Percentiles rank a stretch among this genome's conserved stretches.
phyloP scores from a whole-genome alignment of 176 grass and related monocot species.

The Hordeum vulgare region DNA sequence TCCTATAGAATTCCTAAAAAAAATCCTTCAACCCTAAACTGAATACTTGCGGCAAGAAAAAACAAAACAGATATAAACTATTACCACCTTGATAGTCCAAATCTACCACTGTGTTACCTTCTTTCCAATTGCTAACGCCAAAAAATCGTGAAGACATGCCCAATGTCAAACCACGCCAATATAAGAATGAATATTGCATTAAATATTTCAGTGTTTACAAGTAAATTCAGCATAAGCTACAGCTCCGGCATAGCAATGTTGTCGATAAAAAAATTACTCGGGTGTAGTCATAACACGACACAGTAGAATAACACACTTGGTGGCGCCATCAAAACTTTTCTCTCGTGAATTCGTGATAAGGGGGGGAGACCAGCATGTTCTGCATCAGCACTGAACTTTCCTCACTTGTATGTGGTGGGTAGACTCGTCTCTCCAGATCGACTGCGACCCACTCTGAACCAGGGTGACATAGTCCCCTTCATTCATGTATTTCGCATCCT shows the following conservation, averaged over 20 bases:
- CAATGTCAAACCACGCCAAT: not conserved
- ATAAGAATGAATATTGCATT: constrained; percentile 24
- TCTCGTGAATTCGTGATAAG: not conserved
- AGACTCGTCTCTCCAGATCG: constrained; percentile 86
- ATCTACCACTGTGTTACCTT: not conserved
- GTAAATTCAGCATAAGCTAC: constrained; percentile 20
- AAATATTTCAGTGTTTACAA: constrained; percentile 8
- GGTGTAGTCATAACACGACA: not conserved
- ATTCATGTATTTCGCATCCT: constrained; percentile 56
- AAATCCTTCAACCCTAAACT: not conserved
- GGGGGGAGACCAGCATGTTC: not conserved
- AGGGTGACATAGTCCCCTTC: constrained; percentile 84
- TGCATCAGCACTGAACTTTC: constrained; percentile 45
- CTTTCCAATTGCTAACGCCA: not conserved
- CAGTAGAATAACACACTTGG: constrained; percentile 24
- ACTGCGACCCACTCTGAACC: constrained; percentile 82
- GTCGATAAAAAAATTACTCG: constrained; percentile 7
- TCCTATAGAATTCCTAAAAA: too few relatives aligned
- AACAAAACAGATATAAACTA: not conserved
- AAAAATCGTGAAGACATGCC: not conserved
- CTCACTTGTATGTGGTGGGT: constrained; percentile 97
- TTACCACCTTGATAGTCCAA: not conserved
- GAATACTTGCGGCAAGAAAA: not conserved
- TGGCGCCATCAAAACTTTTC: constrained; percentile 37
- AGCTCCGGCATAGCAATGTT: constrained; percentile 15